These are phyloP conservation scores for Groenewaldozyma tartarivorans DNA, from an alignment of 805 yeast species.

Conservation along the genomic window DNA sequence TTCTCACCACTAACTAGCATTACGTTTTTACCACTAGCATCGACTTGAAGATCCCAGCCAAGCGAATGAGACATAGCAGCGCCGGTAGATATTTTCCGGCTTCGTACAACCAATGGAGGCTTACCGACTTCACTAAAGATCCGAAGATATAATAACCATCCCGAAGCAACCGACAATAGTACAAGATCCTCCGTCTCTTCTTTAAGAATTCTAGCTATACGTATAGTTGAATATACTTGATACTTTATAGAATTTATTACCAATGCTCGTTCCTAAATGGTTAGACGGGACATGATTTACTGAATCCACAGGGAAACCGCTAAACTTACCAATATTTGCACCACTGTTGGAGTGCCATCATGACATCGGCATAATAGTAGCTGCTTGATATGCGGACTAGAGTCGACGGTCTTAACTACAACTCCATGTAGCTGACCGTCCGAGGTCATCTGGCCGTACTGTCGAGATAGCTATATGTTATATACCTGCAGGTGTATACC, in stretches of 20 bases:
- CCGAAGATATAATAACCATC: slow-evolving; percentile 8
- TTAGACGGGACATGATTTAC: background rate
- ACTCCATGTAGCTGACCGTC: too few relatives aligned
- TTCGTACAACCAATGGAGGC: slow-evolving; percentile 8
- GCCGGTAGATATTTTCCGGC: background rate
- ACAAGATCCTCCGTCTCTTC: slow-evolving; percentile 7
- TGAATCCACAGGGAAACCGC: background rate
- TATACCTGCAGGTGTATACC: too few relatives aligned
- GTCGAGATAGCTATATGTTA: too few relatives aligned
- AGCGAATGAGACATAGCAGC: background rate
- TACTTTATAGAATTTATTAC: background rate
- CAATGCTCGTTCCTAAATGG: slow-evolving; percentile 1
- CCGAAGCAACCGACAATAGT: slow-evolving; percentile 5
- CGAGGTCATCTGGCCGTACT: too few relatives aligned
- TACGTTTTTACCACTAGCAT: background rate
- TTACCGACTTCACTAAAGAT: slow-evolving; percentile 8
- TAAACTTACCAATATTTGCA: background rate
- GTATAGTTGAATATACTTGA: background rate
- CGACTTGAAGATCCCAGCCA: background rate
- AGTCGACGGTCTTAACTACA: background rate
- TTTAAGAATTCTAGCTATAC: background rate
- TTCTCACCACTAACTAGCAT: background rate
- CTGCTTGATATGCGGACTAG: slow-evolving; percentile 1
- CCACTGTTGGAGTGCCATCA: slow-evolving; percentile 3
- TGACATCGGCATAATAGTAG: slow-evolving; percentile 1